phyloP scores from a whole-genome alignment of 306 rosid genomes.

The Glycyrrhiza uralensis region DNA sequence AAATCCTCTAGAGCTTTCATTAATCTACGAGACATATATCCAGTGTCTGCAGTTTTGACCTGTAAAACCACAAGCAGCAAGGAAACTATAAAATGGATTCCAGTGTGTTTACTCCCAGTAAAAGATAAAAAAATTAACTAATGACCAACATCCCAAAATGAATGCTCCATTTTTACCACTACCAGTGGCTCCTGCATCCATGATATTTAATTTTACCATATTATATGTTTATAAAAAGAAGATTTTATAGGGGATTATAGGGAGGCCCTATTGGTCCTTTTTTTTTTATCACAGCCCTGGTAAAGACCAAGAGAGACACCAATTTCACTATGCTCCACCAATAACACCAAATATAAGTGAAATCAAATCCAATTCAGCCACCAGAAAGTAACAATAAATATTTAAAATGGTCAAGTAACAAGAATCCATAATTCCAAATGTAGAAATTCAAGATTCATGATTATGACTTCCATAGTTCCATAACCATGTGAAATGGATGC shows the following conservation, averaged over 20 bases:
- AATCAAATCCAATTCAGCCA: background rate
- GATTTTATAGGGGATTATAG: background rate
- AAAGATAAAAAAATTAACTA: conserved; percentile 5
- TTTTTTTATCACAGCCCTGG: background rate
- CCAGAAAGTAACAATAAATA: conserved; percentile 6
- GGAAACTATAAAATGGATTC: conserved; percentile 8
- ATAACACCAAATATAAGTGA: background rate
- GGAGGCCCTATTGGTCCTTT: background rate
- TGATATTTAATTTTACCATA: background rate
- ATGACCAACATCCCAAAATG: background rate
- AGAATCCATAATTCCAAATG: background rate
- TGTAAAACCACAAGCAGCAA: conserved; percentile 35
- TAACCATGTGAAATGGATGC: conserved; percentile 2
- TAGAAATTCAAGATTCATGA: background rate
- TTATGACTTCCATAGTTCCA: background rate
- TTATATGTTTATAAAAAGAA: background rate
- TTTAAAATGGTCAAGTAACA: conserved; percentile 2
- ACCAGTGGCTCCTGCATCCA: background rate
- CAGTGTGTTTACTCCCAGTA: background rate
- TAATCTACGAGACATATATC: conserved; percentile 94
- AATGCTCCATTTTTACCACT: background rate
- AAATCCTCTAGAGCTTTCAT: conserved; percentile 85
- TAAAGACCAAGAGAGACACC: background rate
- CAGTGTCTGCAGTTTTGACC: conserved; percentile 99
- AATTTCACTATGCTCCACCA: background rate